Evolutionary conservation across 805 yeast species (phyloP).

Genomic region (Torulaspora franciscae): DNA sequence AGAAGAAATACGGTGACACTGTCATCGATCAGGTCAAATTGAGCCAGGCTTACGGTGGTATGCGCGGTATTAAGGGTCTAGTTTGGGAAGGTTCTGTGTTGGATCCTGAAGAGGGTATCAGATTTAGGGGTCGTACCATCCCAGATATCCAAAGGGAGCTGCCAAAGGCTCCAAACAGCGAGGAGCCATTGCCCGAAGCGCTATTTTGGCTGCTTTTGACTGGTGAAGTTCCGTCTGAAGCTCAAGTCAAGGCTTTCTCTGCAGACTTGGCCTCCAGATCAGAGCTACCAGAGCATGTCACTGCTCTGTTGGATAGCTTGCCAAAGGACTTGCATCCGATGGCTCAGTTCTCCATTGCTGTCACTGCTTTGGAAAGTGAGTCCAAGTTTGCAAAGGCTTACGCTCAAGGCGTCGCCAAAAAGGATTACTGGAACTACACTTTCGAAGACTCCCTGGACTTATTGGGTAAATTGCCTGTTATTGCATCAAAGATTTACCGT

Average conservation of each 20-base stretch:
- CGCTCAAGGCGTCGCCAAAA: conserved; percentile 76
- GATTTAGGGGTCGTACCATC: conserved; percentile 79
- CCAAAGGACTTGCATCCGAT: conserved; percentile 80
- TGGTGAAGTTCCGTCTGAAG: conserved; percentile 73
- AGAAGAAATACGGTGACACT: conserved; percentile 79
- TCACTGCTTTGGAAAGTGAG: conserved; percentile 75
- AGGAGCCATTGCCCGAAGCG: conserved; percentile 73
- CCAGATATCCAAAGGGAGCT: conserved; percentile 70
- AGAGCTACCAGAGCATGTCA: conserved; percentile 72
- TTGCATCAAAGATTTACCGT: conserved; percentile 80
- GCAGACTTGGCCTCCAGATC: conserved; percentile 77
- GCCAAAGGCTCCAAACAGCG: conserved; percentile 70
- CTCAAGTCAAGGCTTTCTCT: conserved; percentile 65
- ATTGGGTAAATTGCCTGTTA: conserved; percentile 74
- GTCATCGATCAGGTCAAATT: conserved; percentile 67
- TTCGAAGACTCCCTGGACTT: conserved; percentile 77
- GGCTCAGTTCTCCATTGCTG: conserved; percentile 85
- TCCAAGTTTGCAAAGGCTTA: conserved; percentile 81
- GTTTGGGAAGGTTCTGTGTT: conserved; percentile 88
- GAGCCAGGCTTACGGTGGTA: conserved; percentile 86
- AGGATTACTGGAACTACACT: conserved; percentile 79
- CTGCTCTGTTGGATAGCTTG: conserved; percentile 63
- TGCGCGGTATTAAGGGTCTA: conserved; percentile 81
- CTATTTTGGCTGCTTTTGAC: conserved; percentile 77
- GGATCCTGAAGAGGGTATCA: conserved; percentile 80